Evolutionary conservation across 371 early-diverging fungal species (phyloP), one percentile per base, ranked within the genome.

Genomic region (Aphelidium insulamus): DNA sequence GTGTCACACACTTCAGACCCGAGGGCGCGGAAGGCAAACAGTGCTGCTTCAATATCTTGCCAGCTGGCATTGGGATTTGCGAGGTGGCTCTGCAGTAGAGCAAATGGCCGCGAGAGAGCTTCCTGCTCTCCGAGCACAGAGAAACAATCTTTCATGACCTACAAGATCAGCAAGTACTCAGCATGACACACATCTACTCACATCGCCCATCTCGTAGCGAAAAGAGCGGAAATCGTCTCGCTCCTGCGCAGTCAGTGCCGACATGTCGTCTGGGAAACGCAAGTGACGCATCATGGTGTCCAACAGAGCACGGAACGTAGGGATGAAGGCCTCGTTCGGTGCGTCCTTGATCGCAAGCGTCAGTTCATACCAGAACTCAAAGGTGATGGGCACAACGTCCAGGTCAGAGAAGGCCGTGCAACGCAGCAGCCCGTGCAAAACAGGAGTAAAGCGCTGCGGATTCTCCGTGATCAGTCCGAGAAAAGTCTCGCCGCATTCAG

Each of bases 111-210:
- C 0, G 56, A 35, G 19, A 92, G 52, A 16, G 87, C 78, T 19
- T 58, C 58, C 5, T 74, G 60, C 6, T 63, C 53, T 3, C 86
- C 84, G 1, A 88, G 47, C 1, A 92, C 66, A 4, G 60, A 46
- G 20, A 83, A 82, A 40, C 88, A 86, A 44, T 82, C 85, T 55
- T 95, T 95, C 29, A 95, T 59, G n/a, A n/a, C n/a, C n/a, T n/a
- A n/a, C n/a, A n/a, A n/a, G n/a, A n/a, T n/a, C n/a, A n/a, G n/a
- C n/a, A n/a, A n/a, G n/a, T n/a, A n/a, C n/a, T n/a, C n/a, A n/a
- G n/a, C n/a, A n/a, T n/a, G n/a, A n/a, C n/a, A n/a, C n/a, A n/a
- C n/a, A n/a, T n/a, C n/a, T n/a, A n/a, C n/a, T n/a, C n/a, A 87
- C 82, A 40, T 91, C 88, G 18, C 91, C 97, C 64, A 91, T 85